Evolutionary conservation across 768 basidiomycete species (phyloP).

Genomic region (Kwoniella newhampshirensis): DNA sequence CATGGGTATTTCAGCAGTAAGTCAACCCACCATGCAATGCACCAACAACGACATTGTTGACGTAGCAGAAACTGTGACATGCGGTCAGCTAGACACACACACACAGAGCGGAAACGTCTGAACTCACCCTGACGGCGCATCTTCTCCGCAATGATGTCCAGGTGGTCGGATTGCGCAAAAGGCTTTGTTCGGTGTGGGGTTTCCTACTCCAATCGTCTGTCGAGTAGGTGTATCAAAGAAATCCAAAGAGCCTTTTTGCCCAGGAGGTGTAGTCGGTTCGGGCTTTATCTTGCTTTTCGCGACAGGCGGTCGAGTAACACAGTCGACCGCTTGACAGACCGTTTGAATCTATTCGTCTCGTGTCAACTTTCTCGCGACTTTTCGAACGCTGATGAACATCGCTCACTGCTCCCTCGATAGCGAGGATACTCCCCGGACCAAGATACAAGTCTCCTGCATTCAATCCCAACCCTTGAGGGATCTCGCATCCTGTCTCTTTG

Average conservation of each 20-base stretch:
- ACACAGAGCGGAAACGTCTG: background rate
- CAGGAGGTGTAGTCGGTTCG: constrained; percentile 28
- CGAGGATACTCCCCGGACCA: constrained; percentile 49
- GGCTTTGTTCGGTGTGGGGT: constrained; percentile 53
- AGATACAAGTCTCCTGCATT: constrained; percentile 52
- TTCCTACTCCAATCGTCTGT: background rate
- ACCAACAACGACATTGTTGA: constrained; percentile 87
- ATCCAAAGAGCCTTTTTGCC: background rate
- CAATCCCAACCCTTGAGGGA: constrained; percentile 41
- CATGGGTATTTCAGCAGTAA: background rate
- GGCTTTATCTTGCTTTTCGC: background rate
- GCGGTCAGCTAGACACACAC: background rate
- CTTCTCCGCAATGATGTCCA: constrained; percentile 91
- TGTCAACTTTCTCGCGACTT: no score
- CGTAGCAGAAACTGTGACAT: constrained; percentile 71
- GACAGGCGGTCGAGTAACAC: constrained; percentile 51
- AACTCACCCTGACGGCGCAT: constrained; percentile 70
- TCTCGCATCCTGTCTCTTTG: constrained; percentile 48
- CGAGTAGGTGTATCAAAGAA: background rate
- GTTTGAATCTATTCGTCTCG: constrained; percentile 48
- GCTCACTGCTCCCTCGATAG: constrained; percentile 52
- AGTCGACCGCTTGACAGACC: constrained; percentile 84
- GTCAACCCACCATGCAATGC: constrained; percentile 75
- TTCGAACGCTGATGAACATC: background rate
- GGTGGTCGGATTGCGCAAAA: constrained; percentile 88